Base-by-base conservation (phyloP, 169 alveolate species). In the Plasmodium reichenowi region DNA sequence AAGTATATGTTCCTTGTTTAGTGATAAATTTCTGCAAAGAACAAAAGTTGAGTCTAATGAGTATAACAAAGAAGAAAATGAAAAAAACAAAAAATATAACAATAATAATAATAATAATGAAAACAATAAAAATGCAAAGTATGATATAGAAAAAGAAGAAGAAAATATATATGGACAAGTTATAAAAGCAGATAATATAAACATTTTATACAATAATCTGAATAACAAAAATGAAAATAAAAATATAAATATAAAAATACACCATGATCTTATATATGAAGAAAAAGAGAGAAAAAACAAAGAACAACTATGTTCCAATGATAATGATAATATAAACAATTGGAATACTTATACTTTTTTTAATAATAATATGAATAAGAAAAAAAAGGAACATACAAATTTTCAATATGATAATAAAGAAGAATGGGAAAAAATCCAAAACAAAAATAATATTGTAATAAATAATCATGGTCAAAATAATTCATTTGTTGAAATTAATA, bases 1-100 rank as follows among this genome's bases (percentile, higher is more conserved):
- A 67, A 68, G 83, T 67, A 67, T 83, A 68, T 43, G 74, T 24
- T 83, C 91, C 20, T 63, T 68, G 56, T 83, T 83, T 50, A 68
- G 48, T 83, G 83, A 68, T 52, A 83, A 68, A 26, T 43, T 38
- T 8, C 15, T 50, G 70, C 91, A 83, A 38, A 83, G 52, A 2
- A 64, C 24, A 47, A 76, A 24, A 47, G 73, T 70, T 32, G 58
- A 47, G 9, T 26, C 22, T 29, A 29, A 20, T 26, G 17, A 72
- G 56, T 22, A 38, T 32, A 26, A 67, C 38, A 15, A 52, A 12
- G 47, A 76, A 64, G 66, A 29, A n/a, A 10, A 32, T 47, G 70
- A 76, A 32, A 6, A n/a, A 12, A 54, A 12, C 75, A 64, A 58
- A 63, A 80, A 45, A 17, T 43, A 62, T 43, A 45, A 15, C 22